phyloP scores from a whole-genome alignment of 2,329 filamentous ascomycete species.

The Cladosporium sp. region DNA sequence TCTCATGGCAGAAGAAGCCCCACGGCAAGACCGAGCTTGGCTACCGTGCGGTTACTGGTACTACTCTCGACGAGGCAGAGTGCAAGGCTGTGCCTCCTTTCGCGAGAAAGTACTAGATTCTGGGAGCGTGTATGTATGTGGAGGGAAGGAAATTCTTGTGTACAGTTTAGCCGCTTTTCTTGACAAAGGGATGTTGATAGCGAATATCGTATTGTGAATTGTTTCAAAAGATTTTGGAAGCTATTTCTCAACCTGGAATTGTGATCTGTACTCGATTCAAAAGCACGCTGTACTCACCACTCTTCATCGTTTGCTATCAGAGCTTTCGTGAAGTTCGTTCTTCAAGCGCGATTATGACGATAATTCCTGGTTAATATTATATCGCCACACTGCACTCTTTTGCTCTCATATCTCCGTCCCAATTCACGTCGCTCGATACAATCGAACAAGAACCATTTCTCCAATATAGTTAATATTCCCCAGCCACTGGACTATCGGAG shows the following conservation, averaged over 20 bases:
- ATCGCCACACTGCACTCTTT: neutral
- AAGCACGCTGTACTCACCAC: neutral
- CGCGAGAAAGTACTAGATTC: slow-evolving; percentile 81
- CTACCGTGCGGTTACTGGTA: slow-evolving; percentile 80
- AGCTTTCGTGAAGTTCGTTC: neutral
- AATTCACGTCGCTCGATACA: neutral
- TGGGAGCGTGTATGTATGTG: slow-evolving; percentile 4
- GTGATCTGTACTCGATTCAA: neutral
- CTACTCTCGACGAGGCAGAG: slow-evolving; percentile 90
- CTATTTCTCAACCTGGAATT: neutral
- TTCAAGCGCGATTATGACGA: neutral
- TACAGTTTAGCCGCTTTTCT: slow-evolving; percentile 9
- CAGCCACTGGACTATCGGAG: slow-evolving; percentile 7
- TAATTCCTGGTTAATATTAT: neutral
- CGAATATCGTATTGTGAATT: slow-evolving; percentile 12
- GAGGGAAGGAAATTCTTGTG: neutral
- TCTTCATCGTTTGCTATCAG: neutral
- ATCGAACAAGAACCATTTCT: neutral
- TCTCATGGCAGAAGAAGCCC: slow-evolving; percentile 91
- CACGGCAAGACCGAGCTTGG: slow-evolving; percentile 83
- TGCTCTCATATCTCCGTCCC: neutral
- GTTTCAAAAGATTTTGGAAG: neutral
- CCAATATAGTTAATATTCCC: neutral
- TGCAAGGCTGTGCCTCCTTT: slow-evolving; percentile 96
- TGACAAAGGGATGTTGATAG: neutral